phyloP scores from a whole-genome alignment of 1,284 basidiomycete genomes.

The Wolfiporia cocos region DNA sequence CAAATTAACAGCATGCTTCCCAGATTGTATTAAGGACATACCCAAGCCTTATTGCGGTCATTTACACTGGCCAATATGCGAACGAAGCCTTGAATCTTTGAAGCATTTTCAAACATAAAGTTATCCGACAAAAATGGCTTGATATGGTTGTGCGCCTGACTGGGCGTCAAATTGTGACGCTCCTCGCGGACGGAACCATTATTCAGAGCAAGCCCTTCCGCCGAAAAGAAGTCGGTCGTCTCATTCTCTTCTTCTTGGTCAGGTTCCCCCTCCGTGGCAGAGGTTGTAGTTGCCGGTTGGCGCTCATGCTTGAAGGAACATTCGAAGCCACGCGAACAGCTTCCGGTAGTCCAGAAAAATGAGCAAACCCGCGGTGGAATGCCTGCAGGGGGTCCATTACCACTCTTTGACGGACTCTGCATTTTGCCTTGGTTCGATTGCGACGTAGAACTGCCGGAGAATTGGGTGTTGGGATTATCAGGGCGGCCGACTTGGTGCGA shows the following conservation, averaged over 20 bases:
- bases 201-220: constrained; percentile 33
- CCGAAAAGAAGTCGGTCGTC: constrained; percentile 40
- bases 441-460: no score
- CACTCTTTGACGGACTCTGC: background rate
- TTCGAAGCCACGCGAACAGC: constrained; percentile 39
- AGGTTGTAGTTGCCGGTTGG: constrained; percentile 6
- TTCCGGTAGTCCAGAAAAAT: constrained; percentile 46
- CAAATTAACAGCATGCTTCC: background rate
- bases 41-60: constrained; percentile 45
- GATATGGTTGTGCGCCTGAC: constrained; percentile 44
- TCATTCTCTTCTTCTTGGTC: constrained; percentile 4
- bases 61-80: constrained; percentile 42
- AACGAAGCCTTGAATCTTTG: constrained; percentile 44
- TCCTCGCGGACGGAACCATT: constrained; percentile 14
- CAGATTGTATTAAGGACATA: constrained; percentile 22
- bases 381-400: background rate
- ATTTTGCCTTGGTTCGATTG: no score
- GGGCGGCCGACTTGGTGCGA: no score
- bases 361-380: constrained; percentile 39
- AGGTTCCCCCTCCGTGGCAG: background rate
- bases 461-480: no score
- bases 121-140: constrained; percentile 37
- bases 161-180: constrained; percentile 35
- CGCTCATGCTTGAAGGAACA: constrained; percentile 41
- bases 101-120: constrained; percentile 36